These are phyloP conservation scores for Schizonepeta tenuifolia DNA, from an alignment of 257 asterid genomes.

Conservation along the genomic window DNA sequence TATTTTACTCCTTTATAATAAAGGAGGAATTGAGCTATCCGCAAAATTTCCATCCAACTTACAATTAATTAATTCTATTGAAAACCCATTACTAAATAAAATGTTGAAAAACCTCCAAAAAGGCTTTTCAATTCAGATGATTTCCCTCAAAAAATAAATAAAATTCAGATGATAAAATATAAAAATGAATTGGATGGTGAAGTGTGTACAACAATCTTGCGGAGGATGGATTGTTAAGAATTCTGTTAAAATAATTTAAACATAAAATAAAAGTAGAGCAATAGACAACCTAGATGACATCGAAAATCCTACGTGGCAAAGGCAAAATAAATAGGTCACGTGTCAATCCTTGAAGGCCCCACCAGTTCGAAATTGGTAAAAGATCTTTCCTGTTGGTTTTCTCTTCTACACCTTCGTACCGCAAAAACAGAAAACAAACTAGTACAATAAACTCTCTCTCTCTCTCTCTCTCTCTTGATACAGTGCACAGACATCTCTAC, in stretches of 20 bases:
- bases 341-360: conserved; percentile 16
- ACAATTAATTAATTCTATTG: no score
- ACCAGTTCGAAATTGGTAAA: conserved; percentile 46
- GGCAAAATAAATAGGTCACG: background rate
- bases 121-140: no score
- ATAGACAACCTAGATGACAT: conserved; percentile 34
- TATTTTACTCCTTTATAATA: no score
- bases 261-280: background rate
- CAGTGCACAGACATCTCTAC: background rate
- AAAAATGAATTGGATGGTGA: background rate
- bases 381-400: conserved; percentile 34
- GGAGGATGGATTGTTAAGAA: no score
- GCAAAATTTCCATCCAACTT: no score
- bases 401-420: conserved; percentile 35
- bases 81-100: no score
- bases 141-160: no score
- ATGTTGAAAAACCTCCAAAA: no score
- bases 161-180: no score
- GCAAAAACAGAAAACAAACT: background rate
- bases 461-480: conserved; percentile 9
- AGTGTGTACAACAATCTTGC: no score
- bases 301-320: conserved; percentile 30
- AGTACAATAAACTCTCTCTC: conserved; percentile 21
- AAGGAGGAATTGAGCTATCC: no score
- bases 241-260: no score